Percentiles rank a stretch among this genome's conserved stretches.
These are phyloP conservation scores for Boechera retrofracta DNA, from an alignment of 345 rosid species.

Conservation along the genomic window DNA sequence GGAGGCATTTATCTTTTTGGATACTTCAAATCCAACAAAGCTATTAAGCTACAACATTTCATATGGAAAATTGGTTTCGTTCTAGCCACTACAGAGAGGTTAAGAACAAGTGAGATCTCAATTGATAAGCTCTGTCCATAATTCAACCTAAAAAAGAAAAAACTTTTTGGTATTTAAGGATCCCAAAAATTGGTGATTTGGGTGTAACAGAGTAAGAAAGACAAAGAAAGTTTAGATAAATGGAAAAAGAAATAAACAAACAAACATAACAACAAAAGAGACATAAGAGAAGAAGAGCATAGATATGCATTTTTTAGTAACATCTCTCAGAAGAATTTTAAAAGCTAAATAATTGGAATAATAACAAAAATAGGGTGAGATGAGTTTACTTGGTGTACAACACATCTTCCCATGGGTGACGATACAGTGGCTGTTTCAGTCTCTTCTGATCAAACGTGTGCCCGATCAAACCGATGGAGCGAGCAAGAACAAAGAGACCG, in stretches of 20 bases:
- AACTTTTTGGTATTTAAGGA: background rate
- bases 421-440: conserved; percentile 93
- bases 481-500: conserved; percentile 88
- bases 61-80: background rate
- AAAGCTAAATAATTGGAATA: conserved; percentile 37
- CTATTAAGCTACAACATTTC: background rate
- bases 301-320: conserved; percentile 30
- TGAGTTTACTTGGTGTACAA: conserved; percentile 84
- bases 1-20: background rate
- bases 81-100: background rate
- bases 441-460: conserved; percentile 98
- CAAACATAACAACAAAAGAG: conserved; percentile 27
- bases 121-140: background rate
- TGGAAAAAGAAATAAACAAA: conserved; percentile 11
- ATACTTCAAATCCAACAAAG: background rate
- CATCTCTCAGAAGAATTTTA: conserved; percentile 15
- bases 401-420: conserved; percentile 99
- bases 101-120: background rate
- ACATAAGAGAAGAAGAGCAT: conserved; percentile 24
- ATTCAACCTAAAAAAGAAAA: background rate
- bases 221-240: conserved; percentile 11
- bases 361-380: conserved; percentile 10
- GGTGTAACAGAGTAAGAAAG: background rate
- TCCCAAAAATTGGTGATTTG: background rate
- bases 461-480: conserved; percentile 92